Evolutionary conservation across 192 early-diverging fungal genomes (phyloP).

Genomic region (Linnemannia schmuckeri): DNA sequence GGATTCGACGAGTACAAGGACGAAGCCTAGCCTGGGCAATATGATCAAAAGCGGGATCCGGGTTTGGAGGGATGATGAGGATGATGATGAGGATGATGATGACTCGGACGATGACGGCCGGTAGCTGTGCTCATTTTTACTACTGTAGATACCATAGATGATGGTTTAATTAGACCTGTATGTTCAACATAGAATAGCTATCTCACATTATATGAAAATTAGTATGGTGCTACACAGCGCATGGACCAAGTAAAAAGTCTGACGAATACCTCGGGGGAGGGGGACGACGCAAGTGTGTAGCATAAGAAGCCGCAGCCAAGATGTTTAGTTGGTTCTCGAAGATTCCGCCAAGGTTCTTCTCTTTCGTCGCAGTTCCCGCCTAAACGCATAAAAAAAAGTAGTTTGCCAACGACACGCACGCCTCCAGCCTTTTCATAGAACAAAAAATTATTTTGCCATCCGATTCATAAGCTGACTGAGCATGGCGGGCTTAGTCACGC

Average conservation of each 20-base stretch:
- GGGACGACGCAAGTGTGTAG: constrained; percentile 1
- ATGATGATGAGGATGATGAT: constrained; percentile 14
- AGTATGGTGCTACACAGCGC: neutral
- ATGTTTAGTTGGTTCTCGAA: neutral
- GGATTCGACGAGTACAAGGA: neutral
- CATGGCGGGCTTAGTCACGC: neutral
- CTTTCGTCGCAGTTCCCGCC: neutral
- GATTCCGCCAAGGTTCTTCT: neutral
- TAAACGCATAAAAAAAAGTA: neutral
- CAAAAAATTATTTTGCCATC: neutral
- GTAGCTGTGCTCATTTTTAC: neutral
- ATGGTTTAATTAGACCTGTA: neutral
- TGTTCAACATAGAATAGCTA: neutral
- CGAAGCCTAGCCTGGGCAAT: neutral
- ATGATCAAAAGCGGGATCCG: neutral
- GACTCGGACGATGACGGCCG: constrained; percentile 7
- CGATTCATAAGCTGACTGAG: neutral
- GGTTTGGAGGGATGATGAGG: neutral
- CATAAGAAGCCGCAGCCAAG: neutral
- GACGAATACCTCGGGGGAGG: neutral
- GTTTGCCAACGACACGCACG: neutral
- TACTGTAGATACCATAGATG: neutral
- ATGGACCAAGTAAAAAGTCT: neutral
- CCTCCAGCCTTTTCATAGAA: neutral
- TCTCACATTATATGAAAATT: neutral